Percentiles rank a stretch among this genome's conserved stretches.
Evolutionary conservation across 768 basidiomycete species (phyloP).

Genomic region (Basidioascus undulatus): DNA sequence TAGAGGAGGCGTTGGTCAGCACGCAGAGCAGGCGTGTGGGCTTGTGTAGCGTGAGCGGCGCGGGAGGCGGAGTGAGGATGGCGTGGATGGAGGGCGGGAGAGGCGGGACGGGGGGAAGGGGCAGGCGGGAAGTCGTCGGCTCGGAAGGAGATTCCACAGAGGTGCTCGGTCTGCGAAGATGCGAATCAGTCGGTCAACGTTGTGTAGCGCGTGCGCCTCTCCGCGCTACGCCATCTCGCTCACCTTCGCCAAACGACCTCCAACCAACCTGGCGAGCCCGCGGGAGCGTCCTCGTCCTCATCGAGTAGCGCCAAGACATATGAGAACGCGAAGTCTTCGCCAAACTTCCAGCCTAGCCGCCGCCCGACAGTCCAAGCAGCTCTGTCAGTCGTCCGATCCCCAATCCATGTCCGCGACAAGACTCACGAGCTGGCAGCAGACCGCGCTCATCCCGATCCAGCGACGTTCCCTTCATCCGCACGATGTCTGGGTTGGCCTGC

Average conservation of each 20-base stretch:
- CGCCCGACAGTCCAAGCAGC: neutral
- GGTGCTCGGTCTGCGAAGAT: neutral
- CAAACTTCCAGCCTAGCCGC: neutral
- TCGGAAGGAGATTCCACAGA: too few species aligned
- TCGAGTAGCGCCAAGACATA: neutral
- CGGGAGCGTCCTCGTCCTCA: neutral
- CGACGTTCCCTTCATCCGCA: too few species aligned
- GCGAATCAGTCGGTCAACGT: neutral
- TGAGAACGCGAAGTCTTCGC: neutral
- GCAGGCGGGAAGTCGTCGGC: conserved; percentile 27
- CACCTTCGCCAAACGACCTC: conserved; percentile 13
- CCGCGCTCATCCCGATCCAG: too few species aligned
- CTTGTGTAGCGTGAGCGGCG: conserved; percentile 26
- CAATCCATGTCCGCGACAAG: conserved; percentile 1
- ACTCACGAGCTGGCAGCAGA: too few species aligned
- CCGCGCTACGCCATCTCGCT: neutral
- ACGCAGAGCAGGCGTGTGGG: conserved; percentile 19
- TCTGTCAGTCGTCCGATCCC: neutral
- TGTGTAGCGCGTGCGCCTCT: neutral
- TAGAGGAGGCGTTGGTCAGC: conserved; percentile 40
- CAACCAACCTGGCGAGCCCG: conserved; percentile 2
- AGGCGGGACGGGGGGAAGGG: conserved; percentile 37
- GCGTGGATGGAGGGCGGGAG: conserved; percentile 42
- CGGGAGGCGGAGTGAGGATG: conserved; percentile 34
- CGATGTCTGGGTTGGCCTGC: too few species aligned